Evolutionary conservation across 2,329 filamentous ascomycete species (phyloP).

Genomic region (Polychaeton citri): DNA sequence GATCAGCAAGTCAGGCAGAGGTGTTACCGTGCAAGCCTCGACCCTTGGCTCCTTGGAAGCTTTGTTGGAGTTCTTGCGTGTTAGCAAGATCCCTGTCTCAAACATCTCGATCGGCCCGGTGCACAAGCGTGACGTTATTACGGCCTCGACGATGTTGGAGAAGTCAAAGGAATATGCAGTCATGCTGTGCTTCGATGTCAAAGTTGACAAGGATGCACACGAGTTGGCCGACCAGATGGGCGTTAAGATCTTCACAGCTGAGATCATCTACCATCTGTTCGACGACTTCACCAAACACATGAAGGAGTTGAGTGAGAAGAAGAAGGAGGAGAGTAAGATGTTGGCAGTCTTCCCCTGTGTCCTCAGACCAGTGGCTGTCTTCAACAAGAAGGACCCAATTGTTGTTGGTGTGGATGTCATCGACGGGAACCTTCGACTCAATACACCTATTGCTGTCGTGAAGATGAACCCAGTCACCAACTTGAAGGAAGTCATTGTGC

Average conservation of each 20-base stretch:
- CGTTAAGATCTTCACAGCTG: conserved; percentile 95
- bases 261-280: conserved; percentile 98
- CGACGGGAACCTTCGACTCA: conserved; percentile 75
- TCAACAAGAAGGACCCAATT: conserved; percentile 96
- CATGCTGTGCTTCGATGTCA: conserved; percentile 99
- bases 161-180: conserved; percentile 92
- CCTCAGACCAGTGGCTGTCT: conserved; percentile 76
- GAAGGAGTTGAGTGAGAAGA: conserved; percentile 71
- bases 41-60: conserved; percentile 95
- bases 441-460: conserved; percentile 80
- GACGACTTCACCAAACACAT: conserved; percentile 95
- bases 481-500: conserved; percentile 65
- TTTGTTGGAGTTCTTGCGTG: conserved; percentile 86
- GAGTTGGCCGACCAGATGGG: conserved; percentile 84
- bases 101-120: conserved; percentile 97
- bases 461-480: conserved; percentile 69
- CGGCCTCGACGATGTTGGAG: conserved; percentile 85
- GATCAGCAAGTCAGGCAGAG: conserved; percentile 81
- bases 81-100: conserved; percentile 91
- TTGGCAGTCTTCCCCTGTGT: conserved; percentile 95
- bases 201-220: conserved; percentile 92
- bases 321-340: conserved; percentile 93
- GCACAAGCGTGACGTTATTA: conserved; percentile 96
- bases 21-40: conserved; percentile 93
- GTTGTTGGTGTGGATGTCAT: conserved; percentile 89